Evolutionary conservation across 306 rosid genomes (phyloP), one percentile per base, ranked within the genome.

Genomic region (Vigna mungo): DNA sequence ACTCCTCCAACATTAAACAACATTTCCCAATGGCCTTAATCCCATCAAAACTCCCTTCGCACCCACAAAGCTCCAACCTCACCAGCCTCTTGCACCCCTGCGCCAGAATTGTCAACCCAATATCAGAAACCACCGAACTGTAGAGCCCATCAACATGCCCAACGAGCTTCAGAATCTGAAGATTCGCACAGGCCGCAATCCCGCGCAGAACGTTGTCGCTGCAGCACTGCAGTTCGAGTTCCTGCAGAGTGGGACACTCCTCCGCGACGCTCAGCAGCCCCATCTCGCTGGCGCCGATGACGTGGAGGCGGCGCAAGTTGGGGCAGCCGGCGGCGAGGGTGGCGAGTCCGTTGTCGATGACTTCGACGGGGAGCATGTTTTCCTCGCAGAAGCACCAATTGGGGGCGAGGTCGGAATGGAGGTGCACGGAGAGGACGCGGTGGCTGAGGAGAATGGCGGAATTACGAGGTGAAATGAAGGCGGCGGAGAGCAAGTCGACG

Each of bases 31-130:
- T 89, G 0, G 99, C 97, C 60, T 95, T 95, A 54, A 95, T 77
- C 81, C 99, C 98, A 82, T 92, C 99, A 54, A 86, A 95, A 81
- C 99, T 89, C 4, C 99, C 99, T 73, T 95, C 97, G 73, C 98
- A 95, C 1, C 97, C 98, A 68, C 78, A 41, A 11, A 95, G 98
- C 90, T 95, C 98, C 17, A 95, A 96, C 89, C 89, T 95, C 53
- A 95, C 97, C 56, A 95, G 51, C 78, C 97, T 86, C 82, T 84
- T 86, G 81, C 99, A 95, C 47, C 98, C 98, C 66, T 89, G 97
- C 55, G 99, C 99, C 55, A 95, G 82, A 83, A 95, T 90, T 1
- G 99, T 95, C 83, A 95, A 80, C 36, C 99, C 99, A 51, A 92
- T 81, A 86, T 95, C 99, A 2, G 99, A 88, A 23, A 95, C 92